Evolutionary conservation across 73 alveolate species (phyloP), one percentile per base, ranked within the genome.

Genomic region (Tetrahymena thermophila): DNA sequence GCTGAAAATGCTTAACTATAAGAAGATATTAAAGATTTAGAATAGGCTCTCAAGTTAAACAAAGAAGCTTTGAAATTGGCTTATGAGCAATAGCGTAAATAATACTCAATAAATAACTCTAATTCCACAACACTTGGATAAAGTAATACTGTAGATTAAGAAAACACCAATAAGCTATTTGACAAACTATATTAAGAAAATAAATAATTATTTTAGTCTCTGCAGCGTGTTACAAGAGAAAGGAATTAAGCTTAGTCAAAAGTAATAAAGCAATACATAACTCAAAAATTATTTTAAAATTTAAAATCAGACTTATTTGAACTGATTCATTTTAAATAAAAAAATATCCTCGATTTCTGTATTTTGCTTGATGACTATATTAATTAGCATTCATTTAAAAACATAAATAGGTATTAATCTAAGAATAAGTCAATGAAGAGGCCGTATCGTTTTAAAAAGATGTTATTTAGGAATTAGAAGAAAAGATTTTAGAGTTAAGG

Each of bases 391-490:
- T 2, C 1, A n/a, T 71, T 71, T 28, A 23, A 71, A 28, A 71
- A 19, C 3, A 40, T 40, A 40, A 40, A 28, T 23, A 71, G 89
- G 89, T 71, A n/a, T 31, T 71, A 71, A 71, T 71, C 35, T 35
- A 95, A 93, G 97, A 95, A 56, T 55, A 95, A 35, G 94, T 95
- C 21, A 89, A 89, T 34, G 97, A 95, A 50, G 97, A 95, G 50
- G 56, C 93, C 25, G 83, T 56, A 35, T 85, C 93, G 25, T 95
- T 85, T 85, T 89, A 44, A 38, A 95, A 95, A 85, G 97, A 95
- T 93, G 43, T 95, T 15, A 95, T 95, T 35, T 44, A 85, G 55
- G 97, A 95, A 35, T 56, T 95, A 34, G 97, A 95, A 95, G 93
- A 95, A 85, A 95, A 95, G 85, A 56, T 95, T 55, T 85, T 95